phyloP scores from a whole-genome alignment of 495 filamentous ascomycete genomes.

The Penicillium argentinense region DNA sequence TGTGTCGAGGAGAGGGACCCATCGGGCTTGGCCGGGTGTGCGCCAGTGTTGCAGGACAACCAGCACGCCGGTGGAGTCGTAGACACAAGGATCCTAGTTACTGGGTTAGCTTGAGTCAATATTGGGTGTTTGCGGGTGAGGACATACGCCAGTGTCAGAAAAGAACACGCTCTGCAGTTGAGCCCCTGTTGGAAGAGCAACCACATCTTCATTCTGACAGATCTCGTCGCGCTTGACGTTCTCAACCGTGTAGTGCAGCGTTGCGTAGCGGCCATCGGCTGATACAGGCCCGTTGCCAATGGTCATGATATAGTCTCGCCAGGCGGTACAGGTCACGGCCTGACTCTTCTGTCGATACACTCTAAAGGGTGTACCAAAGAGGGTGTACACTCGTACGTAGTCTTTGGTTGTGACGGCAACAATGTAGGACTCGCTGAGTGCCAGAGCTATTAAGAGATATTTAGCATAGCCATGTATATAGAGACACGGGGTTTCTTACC shows the following conservation, averaged over 20 bases:
- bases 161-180: slow-evolving; percentile 84
- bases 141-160: slow-evolving; percentile 74
- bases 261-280: slow-evolving; percentile 66
- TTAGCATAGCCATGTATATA: not conserved
- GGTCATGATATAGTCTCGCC: slow-evolving; percentile 90
- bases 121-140: not conserved
- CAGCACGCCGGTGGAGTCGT: slow-evolving; percentile 85
- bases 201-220: slow-evolving; percentile 86
- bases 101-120: slow-evolving; percentile 18
- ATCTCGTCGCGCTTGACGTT: slow-evolving; percentile 92
- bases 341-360: slow-evolving; percentile 92
- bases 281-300: slow-evolving; percentile 88
- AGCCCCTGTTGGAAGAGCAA: slow-evolving; percentile 73
- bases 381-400: slow-evolving; percentile 89
- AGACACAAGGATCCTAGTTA: slow-evolving; percentile 81
- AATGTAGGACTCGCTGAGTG: slow-evolving; percentile 88
- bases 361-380: slow-evolving; percentile 85
- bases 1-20: slow-evolving; percentile 92
- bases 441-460: slow-evolving; percentile 59
- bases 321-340: slow-evolving; percentile 87
- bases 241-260: slow-evolving; percentile 82
- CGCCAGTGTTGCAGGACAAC: slow-evolving; percentile 91
- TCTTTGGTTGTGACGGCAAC: slow-evolving; percentile 80
- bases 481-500: slow-evolving; percentile 29
- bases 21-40: slow-evolving; percentile 75